Conservation (phyloP, 2,329 filamentous ascomycete genomes). For the Epichloe sibirici region DNA sequence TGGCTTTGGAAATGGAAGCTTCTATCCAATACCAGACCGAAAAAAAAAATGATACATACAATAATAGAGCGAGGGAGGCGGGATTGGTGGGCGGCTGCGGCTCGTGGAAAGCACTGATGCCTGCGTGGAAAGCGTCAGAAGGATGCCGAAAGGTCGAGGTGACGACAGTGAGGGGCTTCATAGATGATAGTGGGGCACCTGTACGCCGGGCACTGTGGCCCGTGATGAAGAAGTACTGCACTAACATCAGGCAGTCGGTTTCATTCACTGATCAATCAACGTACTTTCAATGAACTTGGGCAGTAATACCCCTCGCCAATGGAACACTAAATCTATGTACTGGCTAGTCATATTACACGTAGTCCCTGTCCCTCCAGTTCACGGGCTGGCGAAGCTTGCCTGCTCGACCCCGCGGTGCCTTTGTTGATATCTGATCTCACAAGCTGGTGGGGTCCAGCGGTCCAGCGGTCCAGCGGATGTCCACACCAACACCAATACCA, state of each 20-base stretch:
- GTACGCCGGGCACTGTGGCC: rapidly evolving
- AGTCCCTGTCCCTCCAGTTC: no score
- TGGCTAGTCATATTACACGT: no score
- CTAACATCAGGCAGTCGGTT: no score
- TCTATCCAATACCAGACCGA: not conserved
- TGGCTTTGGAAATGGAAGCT: not conserved
- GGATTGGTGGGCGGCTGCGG: conserved; percentile 3
- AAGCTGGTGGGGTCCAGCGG: not conserved
- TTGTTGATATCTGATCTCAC: not conserved
- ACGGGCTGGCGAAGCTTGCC: no score
- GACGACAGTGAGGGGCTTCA: not conserved
- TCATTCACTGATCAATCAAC: no score
- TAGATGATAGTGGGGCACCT: no score
- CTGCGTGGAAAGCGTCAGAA: conserved; percentile 8
- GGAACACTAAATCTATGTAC: no score
- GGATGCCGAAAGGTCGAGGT: conserved; percentile 3
- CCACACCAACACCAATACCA: no score
- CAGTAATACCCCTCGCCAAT: no score
- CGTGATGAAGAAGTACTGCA: no score
- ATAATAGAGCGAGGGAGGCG: not conserved
- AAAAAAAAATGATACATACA: not conserved
- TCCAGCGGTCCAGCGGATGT: no score
- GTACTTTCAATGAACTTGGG: no score
- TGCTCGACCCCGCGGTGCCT: not conserved
- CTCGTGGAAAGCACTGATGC: not conserved